phyloP scores from a whole-genome alignment of 495 filamentous ascomycete genomes.

The Annulohypoxylon moriforme region DNA sequence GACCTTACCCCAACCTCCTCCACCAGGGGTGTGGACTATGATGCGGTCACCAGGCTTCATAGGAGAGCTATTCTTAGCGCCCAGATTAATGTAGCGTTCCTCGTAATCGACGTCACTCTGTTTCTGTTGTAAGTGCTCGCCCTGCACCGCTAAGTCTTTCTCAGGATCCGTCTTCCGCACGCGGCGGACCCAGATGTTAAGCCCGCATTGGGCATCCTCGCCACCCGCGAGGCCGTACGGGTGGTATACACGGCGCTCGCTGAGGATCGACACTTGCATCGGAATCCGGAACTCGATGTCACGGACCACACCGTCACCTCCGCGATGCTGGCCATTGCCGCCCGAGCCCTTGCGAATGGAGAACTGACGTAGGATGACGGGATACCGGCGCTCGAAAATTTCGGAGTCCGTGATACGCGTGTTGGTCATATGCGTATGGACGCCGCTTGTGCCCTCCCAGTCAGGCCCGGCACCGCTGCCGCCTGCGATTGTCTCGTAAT shows the following conservation, averaged over 20 bases:
- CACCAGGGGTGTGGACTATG: constrained; percentile 75
- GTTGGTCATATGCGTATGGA: constrained; percentile 99
- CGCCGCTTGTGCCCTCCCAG: constrained; percentile 90
- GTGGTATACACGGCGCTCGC: constrained; percentile 84
- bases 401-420: constrained; percentile 96
- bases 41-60: constrained; percentile 90
- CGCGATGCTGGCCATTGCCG: constrained; percentile 78
- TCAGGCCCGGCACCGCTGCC: constrained; percentile 86
- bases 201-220: constrained; percentile 77
- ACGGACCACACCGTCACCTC: constrained; percentile 89
- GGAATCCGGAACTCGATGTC: constrained; percentile 96
- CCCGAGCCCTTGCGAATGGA: constrained; percentile 75
- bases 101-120: constrained; percentile 60
- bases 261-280: constrained; percentile 88
- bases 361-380: constrained; percentile 86
- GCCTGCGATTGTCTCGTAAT: constrained; percentile 97
- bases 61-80: constrained; percentile 91
- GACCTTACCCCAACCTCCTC: constrained; percentile 76
- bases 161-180: constrained; percentile 63
- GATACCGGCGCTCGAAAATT: constrained; percentile 95
- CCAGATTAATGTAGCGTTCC: constrained; percentile 81
- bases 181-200: constrained; percentile 88
- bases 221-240: constrained; percentile 94
- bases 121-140: constrained; percentile 45
- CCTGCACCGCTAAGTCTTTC: constrained; percentile 51